Conservation (phyloP, 1,284 basidiomycete genomes). For the Fomitopsis pinicola region DNA sequence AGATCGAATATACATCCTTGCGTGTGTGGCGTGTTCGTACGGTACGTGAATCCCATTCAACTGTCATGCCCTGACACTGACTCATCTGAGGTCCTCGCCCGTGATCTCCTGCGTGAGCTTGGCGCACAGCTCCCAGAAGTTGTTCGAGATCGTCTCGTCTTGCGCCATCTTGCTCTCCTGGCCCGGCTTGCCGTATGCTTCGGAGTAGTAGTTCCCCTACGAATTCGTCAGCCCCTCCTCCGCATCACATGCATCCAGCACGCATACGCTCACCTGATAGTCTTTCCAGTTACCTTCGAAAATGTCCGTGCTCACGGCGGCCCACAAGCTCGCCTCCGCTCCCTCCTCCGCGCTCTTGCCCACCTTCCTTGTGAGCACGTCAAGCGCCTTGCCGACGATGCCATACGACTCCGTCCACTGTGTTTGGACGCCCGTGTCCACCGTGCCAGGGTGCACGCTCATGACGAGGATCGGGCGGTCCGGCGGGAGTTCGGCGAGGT, state of each 20-base stretch:
- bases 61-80: not conserved
- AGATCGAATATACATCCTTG: not conserved
- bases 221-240: not conserved
- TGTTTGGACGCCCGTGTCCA: constrained; percentile 27
- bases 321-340: constrained; percentile 29
- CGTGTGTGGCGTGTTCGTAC: not conserved
- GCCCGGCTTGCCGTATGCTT: constrained; percentile 25
- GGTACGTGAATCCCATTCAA: not conserved
- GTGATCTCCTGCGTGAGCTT: constrained; percentile 22
- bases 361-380: constrained; percentile 16
- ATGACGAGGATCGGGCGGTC: constrained; percentile 23
- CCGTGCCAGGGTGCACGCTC: constrained; percentile 28
- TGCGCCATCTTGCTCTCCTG: constrained; percentile 23
- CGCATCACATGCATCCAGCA: not conserved
- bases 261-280: constrained; percentile 20
- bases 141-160: constrained; percentile 18
- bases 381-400: constrained; percentile 20
- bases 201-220: constrained; percentile 27
- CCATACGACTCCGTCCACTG: constrained; percentile 25
- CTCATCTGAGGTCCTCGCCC: constrained; percentile 20
- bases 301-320: constrained; percentile 26
- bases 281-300: constrained; percentile 26
- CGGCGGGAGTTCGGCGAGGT: constrained; percentile 13
- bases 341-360: constrained; percentile 27
- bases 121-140: constrained; percentile 26